Base-by-base conservation (phyloP, 331 rosid species). In the Erythrophleum ivorense region DNA sequence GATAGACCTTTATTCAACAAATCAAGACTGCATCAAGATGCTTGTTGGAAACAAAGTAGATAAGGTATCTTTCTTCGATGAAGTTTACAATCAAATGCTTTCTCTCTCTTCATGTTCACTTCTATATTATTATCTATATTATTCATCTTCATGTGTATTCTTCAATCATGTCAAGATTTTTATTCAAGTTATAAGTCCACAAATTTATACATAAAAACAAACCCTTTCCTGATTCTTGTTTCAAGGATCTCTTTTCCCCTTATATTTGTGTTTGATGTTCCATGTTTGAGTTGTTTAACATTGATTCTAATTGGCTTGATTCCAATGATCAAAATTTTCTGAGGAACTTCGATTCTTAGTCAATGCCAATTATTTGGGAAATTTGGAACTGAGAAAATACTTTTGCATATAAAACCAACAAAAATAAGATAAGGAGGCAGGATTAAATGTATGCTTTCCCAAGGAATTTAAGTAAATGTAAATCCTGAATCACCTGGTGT, bases 41-140 rank as follows among this genome's bases (percentile, higher is more conserved):
- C 95, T 94, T 75, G 98, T 94, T 49, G 98, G 97, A 81, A 91
- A 94, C 90, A 94, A 94, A 88, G 89, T 94, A 43, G 98, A 94
- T 57, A 90, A 91, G 98, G 98, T 91, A 89, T 77, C 38, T 14
- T 80, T 78, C 54, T 77, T 57, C 66, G 8, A 18, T 49, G 34
- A 78, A 55, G 71, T 78, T 72, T 65, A 31, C 58, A 33, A 19
- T 69, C 45, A 55, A 50, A 48, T 6, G 38, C 75, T 45, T 12
- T 70, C 36, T 45, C 57, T 21, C 70, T 33, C 7, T 3, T 75
- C 72, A 21, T 54, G 59, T 76, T 80, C 24, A 19, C 49, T 75
- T 40, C 2, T 24, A 33, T 50, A n/a, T n/a, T n/a, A n/a, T n/a
- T n/a, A n/a, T n/a, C n/a, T n/a, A n/a, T n/a, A 21, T 21, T 41